A percentile compares a stretch with the other conserved stretches of the same genome.
Conservation (phyloP, 1,139 yeast genomes). For the Hansenula anomala region DNA sequence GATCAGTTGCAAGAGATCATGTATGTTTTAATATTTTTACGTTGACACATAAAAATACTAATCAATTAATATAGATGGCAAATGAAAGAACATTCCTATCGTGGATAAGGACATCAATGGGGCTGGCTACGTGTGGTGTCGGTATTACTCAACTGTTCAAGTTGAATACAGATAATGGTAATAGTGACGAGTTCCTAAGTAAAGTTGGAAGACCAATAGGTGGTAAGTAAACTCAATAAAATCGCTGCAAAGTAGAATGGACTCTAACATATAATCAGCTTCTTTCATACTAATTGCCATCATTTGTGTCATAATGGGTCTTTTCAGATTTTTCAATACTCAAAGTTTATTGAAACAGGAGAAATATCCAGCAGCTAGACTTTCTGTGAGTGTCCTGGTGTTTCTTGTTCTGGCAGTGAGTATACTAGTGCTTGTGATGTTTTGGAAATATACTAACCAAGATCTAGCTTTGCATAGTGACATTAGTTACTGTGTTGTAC, state of each 20-base stretch:
- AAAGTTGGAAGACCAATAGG: constrained; percentile 22
- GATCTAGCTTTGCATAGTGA: constrained; percentile 9
- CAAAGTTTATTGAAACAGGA: constrained; percentile 40
- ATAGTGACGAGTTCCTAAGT: constrained; percentile 6
- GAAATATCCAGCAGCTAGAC: constrained; percentile 45
- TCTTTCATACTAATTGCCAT: constrained; percentile 38
- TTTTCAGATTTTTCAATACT: constrained; percentile 37
- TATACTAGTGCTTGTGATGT: constrained; percentile 3
- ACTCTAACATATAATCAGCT: constrained; percentile 14
- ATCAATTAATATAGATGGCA: constrained; percentile 39
- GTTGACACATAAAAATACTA: too few species aligned
- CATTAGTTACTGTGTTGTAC: constrained; percentile 13
- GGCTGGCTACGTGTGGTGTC: constrained; percentile 52
- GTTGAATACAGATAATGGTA: constrained; percentile 20
- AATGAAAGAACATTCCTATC: constrained; percentile 77
- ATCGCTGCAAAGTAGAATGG: too few species aligned
- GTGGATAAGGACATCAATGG: constrained; percentile 63
- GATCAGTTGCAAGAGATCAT: constrained; percentile 50
- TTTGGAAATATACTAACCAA: constrained; percentile 3
- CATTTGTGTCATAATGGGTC: constrained; percentile 35
- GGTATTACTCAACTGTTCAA: constrained; percentile 51
- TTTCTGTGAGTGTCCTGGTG: constrained; percentile 30
- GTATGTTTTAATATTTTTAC: too few species aligned
- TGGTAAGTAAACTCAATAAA: constrained; percentile 9
- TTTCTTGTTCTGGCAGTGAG: constrained; percentile 31